Conservation (phyloP, 2,329 filamentous ascomycete species). For the Colletotrichum camelliae region DNA sequence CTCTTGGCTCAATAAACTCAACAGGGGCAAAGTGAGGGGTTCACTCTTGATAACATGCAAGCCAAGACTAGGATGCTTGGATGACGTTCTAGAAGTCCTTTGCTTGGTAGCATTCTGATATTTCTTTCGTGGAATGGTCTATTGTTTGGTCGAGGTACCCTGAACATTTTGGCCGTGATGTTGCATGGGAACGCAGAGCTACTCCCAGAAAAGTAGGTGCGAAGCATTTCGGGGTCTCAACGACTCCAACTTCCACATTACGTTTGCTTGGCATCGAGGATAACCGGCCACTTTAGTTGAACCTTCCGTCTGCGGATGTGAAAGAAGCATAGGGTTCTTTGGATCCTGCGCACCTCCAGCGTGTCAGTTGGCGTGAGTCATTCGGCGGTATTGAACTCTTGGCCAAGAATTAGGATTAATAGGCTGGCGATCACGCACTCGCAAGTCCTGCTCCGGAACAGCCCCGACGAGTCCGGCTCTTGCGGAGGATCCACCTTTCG, state of each 20-base stretch:
- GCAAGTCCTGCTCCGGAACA: not conserved
- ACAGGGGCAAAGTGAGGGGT: slow-evolving; percentile 8
- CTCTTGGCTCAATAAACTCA: not conserved
- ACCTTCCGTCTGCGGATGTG: not conserved
- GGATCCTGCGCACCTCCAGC: not conserved
- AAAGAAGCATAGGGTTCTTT: not conserved
- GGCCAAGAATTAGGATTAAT: not conserved
- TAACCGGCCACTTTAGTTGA: not conserved
- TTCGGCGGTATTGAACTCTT: not conserved
- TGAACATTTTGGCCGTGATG: not conserved
- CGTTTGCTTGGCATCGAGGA: not conserved
- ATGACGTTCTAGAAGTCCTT: not conserved
- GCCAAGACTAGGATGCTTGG: slow-evolving; percentile 4
- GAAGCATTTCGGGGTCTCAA: not conserved
- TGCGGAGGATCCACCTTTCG: not conserved
- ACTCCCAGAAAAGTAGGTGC: slow-evolving; percentile 17
- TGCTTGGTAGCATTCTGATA: not conserved
- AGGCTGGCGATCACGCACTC: not conserved
- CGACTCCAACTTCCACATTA: not conserved
- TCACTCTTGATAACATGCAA: not conserved
- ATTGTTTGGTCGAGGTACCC: not conserved
- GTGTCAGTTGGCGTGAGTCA: not conserved
- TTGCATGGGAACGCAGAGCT: slow-evolving; percentile 4
- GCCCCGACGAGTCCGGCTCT: not conserved
- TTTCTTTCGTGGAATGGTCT: not conserved